phyloP scores from a whole-genome alignment of 495 filamentous ascomycete species.

The Amniculicola lignicola region DNA sequence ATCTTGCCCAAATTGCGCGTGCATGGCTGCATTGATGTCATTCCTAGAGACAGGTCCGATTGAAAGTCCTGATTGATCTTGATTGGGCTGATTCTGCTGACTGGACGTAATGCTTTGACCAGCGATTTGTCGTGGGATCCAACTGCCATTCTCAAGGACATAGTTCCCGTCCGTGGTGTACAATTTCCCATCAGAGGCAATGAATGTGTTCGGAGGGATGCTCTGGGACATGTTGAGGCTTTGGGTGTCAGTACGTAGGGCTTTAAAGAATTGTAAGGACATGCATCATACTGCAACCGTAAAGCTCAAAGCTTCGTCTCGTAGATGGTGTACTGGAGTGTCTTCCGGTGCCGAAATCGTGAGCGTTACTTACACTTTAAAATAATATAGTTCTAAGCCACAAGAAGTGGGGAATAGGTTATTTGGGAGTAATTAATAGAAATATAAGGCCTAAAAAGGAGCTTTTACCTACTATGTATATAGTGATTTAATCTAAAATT shows the following conservation, averaged over 20 bases:
- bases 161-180: constrained; percentile 3
- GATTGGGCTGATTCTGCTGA: constrained; percentile 3
- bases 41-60: constrained; percentile 2
- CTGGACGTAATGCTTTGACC: not conserved
- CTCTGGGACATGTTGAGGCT: not conserved
- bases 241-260: not conserved
- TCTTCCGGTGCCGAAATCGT: no score
- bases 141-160: constrained; percentile 1
- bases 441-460: no score
- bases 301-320: not conserved
- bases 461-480: no score
- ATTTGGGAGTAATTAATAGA: no score
- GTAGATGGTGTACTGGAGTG: constrained; percentile 4
- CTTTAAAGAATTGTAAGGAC: not conserved
- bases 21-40: constrained; percentile 5
- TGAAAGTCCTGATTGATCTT: constrained; percentile 2
- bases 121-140: not conserved
- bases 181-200: not conserved
- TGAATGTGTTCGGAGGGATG: not conserved
- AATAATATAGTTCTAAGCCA: no score
- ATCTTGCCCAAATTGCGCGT: constrained; percentile 4
- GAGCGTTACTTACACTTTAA: no score
- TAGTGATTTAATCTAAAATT: no score
- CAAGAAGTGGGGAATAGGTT: no score
- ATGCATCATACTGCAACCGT: constrained; percentile 1